Base-by-base conservation (phyloP, 1,284 basidiomycete species). In the Cryptococcus neoformans region DNA sequence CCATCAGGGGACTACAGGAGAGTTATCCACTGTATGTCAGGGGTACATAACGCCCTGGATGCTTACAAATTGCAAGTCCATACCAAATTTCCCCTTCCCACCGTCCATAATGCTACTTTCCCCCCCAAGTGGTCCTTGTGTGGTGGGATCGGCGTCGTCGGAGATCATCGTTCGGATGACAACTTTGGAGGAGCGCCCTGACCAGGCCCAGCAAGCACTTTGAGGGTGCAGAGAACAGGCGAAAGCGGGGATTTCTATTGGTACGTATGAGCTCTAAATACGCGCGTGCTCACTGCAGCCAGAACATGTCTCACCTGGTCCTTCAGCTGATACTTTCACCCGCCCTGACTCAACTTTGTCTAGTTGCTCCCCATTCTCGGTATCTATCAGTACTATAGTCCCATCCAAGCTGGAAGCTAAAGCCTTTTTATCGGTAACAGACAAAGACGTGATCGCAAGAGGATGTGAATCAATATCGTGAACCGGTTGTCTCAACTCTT, bases 331-430 rank as follows among this genome's bases (percentile, higher is more conserved):
- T 4, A 77, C 78, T 11, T 75, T 75, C 11, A 80, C 81, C 48
- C 81, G 81, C 66, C 84, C 91, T 62, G 89, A 91, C 72, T 91
- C 89, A 57, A 85, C 83, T 53, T 80, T 83, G 1, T 83, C 87
- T 1, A 83, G 72, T 2, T 86, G 70, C 38, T 81, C 79, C 2
- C 85, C 87, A 11, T 77, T 82, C 40, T 81, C 76, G 45, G 90
- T 68, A 68, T 92, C 86, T 81, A 86, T 86, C 12, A 92, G 75
- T 49, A 78, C 82, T 0, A 88, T 90, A 28, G 86, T 81, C 0
- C 91, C 91, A 65, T 93, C 90, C 11, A 93, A 79, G 49, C 87
- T 87, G 63, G 90, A 89, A 63, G 85, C 87, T 41, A 93, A 72
- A 0, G 84, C 88, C 6, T 88, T 90, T 57, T 85, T 81, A 0